Base-by-base conservation (phyloP, 2,329 filamentous ascomycete genomes). In the Penicillium sp. region DNA sequence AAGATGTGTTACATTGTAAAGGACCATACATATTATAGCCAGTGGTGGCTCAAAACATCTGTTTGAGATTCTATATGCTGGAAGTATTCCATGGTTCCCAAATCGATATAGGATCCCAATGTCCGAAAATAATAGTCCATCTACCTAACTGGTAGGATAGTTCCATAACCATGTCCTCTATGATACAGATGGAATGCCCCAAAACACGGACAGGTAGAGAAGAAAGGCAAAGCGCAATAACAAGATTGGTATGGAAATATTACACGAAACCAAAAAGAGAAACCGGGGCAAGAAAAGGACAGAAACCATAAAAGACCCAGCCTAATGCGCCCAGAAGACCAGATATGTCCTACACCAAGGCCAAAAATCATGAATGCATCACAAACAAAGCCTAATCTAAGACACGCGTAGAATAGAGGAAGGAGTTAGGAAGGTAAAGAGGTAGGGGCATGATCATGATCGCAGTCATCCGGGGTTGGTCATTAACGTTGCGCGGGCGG, bases 401-500 rank as follows among this genome's bases (percentile, higher is more conserved):
- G 58, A 53, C 54, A 69, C 58, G 45, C 56, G 37, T 50, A 63
- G 62, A 53, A 70, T 30, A 56, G 49, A 67, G 40, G 66, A 60
- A 65, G 35, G 22, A 53, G 54, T 49, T 38, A 56, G 53, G 60
- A 50, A 60, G 26, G 61, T 59, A 33, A 58, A 51, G 53, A 56
- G 57, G 58, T 30, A 47, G 42, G 64, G 58, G 60, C 68, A 59
- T 67, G 65, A 67, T 58, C 57, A 60, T 70, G 47, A 58, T 64
- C 51, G 57, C 55, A 58, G 67, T 74, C 72, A 70, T 74, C 26
- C 53, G n/a, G n/a, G 26, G 6, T 68, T 30, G 63, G 54, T 73
- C 72, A 66, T 76, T 75, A 76, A 65, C 75, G 74, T 70, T 75
- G 74, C 47, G 72, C 61, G 53, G 72, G 68, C 56, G 73, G 74